Percentiles rank a stretch among this genome's conserved stretches.
These are phyloP conservation scores for Cyclotella sp. DNA, from an alignment of 108 stramenopile species.

Conservation along the genomic window DNA sequence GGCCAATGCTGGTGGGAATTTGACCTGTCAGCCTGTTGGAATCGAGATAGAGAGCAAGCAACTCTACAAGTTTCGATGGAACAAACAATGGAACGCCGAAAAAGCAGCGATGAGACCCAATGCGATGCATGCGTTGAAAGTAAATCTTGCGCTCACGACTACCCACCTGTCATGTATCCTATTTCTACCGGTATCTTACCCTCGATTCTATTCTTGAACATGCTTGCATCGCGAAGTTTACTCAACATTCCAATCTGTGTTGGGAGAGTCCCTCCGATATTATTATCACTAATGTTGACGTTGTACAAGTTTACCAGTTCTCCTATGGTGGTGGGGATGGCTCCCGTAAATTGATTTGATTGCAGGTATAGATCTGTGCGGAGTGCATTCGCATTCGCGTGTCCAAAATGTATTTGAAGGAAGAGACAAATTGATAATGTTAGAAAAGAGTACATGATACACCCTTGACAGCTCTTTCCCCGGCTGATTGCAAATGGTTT, in stretches of 20 bases:
- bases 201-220: conserved; percentile 44
- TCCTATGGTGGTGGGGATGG: conserved; percentile 37
- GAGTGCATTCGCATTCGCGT: background rate
- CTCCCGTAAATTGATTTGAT: conserved; percentile 32
- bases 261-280: conserved; percentile 63
- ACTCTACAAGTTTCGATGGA: background rate
- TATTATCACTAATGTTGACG: conserved; percentile 55
- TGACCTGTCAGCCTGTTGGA: conserved; percentile 58
- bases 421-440: background rate
- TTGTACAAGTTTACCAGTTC: conserved; percentile 34
- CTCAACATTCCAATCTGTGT: conserved; percentile 51
- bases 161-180: conserved; percentile 37
- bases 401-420: background rate
- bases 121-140: background rate
- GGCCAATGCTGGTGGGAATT: conserved; percentile 59
- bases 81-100: no score
- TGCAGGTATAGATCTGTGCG: conserved; percentile 18
- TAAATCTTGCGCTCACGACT: background rate
- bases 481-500: no score
- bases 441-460: no score
- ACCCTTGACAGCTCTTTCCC: no score
- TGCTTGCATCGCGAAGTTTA: conserved; percentile 37
- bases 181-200: conserved; percentile 43
- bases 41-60: conserved; percentile 57
- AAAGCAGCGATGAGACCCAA: background rate